Percentiles rank a stretch among this genome's conserved stretches.
These are phyloP conservation scores for Aspergillus melleus DNA, from an alignment of 2,329 filamentous ascomycete genomes.

Conservation along the genomic window DNA sequence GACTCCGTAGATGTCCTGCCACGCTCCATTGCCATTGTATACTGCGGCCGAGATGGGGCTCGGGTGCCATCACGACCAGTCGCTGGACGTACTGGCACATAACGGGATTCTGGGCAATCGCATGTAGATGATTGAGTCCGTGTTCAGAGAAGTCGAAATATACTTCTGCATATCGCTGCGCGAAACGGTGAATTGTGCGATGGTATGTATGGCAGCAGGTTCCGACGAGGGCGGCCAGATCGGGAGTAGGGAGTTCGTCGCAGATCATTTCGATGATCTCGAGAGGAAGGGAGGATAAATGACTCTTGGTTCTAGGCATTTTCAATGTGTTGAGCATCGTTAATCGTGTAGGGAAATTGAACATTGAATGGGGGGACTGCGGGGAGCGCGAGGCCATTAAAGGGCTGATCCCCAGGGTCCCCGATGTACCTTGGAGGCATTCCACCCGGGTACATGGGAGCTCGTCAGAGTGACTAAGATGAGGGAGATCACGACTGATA, in stretches of 20 bases:
- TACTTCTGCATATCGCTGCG: constrained; percentile 11
- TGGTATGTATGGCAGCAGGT: constrained; percentile 9
- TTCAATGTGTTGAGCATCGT: background rate
- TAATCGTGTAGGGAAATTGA: background rate
- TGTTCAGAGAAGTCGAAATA: constrained; percentile 12
- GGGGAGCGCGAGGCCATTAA: background rate
- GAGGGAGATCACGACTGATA: background rate
- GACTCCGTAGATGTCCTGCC: constrained; percentile 7
- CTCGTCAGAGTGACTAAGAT: background rate
- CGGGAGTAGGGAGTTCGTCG: constrained; percentile 9
- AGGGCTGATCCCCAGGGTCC: background rate
- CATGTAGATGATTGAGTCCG: constrained; percentile 11
- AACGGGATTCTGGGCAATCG: constrained; percentile 8
- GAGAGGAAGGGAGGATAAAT: constrained; percentile 2
- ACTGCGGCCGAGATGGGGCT: constrained; percentile 10
- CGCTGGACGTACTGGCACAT: constrained; percentile 12
- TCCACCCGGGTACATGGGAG: background rate
- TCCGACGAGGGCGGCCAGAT: constrained; percentile 12
- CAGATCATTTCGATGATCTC: constrained; percentile 13
- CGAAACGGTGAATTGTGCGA: constrained; percentile 9
- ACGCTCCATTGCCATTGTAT: constrained; percentile 10
- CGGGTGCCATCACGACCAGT: constrained; percentile 11
- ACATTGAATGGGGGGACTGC: background rate
- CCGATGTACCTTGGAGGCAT: background rate
- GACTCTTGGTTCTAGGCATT: background rate